Evolutionary conservation across 108 stramenopile genomes (phyloP).

Genomic region (Cyclostephanos tholiformis): DNA sequence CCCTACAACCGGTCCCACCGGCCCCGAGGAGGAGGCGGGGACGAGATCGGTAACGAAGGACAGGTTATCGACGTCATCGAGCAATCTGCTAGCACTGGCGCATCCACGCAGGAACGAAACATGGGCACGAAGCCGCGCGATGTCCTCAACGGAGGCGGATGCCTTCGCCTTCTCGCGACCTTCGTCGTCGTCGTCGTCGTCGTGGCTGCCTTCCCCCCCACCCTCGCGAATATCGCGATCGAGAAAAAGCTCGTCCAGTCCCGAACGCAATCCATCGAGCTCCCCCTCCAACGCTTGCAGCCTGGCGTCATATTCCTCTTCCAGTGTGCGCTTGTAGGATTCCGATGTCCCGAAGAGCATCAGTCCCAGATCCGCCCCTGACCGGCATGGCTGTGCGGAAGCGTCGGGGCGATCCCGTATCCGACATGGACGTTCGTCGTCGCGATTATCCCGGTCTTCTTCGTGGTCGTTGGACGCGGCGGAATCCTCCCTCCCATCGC

Average conservation of each 20-base stretch:
- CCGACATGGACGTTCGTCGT: slow-evolving; percentile 15
- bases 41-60: slow-evolving; percentile 18
- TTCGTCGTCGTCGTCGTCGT: slow-evolving; percentile 1
- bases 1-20: too few relatives aligned
- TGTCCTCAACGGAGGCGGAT: background rate
- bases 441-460: too few relatives aligned
- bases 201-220: background rate
- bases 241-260: slow-evolving; percentile 3
- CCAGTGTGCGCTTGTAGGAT: slow-evolving; percentile 20
- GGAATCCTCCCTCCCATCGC: too few relatives aligned
- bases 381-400: too few relatives aligned
- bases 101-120: slow-evolving; percentile 23
- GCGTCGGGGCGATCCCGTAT: too few relatives aligned
- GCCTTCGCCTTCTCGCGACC: background rate
- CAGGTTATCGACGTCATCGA: slow-evolving; percentile 26
- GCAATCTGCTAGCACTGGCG: slow-evolving; percentile 14
- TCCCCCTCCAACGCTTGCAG: slow-evolving; percentile 24
- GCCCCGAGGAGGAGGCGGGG: slow-evolving; percentile 5
- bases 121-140: slow-evolving; percentile 14
- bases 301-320: slow-evolving; percentile 22
- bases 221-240: background rate
- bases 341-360: slow-evolving; percentile 44
- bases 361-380: slow-evolving; percentile 39
- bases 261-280: slow-evolving; percentile 12
- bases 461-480: too few relatives aligned